phyloP scores from a whole-genome alignment of 345 rosid genomes.

The Barbarea vulgaris region DNA sequence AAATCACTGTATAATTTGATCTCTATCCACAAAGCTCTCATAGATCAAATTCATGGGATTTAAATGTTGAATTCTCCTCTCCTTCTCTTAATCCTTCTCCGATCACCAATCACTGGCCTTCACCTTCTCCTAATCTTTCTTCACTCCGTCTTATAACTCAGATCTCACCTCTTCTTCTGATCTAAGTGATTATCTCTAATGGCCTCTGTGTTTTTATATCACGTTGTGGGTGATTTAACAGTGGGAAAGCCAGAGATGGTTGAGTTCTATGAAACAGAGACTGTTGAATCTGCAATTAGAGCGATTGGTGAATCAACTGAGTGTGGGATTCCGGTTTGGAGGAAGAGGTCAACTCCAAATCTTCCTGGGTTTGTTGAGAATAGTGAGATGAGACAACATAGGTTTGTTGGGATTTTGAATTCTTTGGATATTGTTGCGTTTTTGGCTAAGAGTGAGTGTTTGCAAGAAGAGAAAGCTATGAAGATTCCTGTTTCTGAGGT shows the following conservation, averaged over 20 bases:
- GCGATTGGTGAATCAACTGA: conserved; percentile 90
- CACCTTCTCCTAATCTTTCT: conserved; percentile 79
- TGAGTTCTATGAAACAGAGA: conserved; percentile 84
- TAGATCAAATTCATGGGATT: conserved; percentile 26
- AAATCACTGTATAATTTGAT: background rate
- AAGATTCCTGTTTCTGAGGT: conserved; percentile 81
- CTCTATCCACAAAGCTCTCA: conserved; percentile 10
- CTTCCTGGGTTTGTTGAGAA: conserved; percentile 60
- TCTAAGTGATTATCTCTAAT: conserved; percentile 24
- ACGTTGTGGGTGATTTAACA: conserved; percentile 96
- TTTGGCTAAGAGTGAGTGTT: conserved; percentile 70
- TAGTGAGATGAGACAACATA: conserved; percentile 70
- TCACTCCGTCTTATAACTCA: conserved; percentile 74
- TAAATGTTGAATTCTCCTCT: conserved; percentile 39
- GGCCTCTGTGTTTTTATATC: conserved; percentile 91
- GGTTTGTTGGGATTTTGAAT: conserved; percentile 87
- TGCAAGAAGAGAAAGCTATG: conserved; percentile 81
- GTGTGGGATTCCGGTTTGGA: conserved; percentile 95
- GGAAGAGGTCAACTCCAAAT: conserved; percentile 49
- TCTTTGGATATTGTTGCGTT: conserved; percentile 84
- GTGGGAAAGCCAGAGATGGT: conserved; percentile 96
- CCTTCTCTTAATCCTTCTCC: conserved; percentile 46
- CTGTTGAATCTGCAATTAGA: conserved; percentile 75
- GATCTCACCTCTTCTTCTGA: background rate
- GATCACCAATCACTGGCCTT: conserved; percentile 61